Evolutionary conservation across 371 early-diverging fungal species (phyloP).

Genomic region (Mucor lusitanicus): DNA sequence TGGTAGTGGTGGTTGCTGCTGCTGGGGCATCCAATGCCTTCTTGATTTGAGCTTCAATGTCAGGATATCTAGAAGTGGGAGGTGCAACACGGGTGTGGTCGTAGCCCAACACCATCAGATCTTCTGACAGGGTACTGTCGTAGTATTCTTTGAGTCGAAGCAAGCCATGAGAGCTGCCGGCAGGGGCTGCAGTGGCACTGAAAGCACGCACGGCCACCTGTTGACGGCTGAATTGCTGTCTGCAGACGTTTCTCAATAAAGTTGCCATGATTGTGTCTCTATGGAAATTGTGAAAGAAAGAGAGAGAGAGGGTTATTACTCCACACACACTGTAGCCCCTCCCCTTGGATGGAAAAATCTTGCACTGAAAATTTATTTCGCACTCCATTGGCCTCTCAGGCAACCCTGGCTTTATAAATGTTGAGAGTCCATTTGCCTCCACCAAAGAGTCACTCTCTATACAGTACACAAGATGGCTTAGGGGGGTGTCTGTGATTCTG

Average conservation of each 20-base stretch:
- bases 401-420: not conserved
- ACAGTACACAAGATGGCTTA: not conserved
- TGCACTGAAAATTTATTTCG: slow-evolving; percentile 1
- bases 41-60: slow-evolving; percentile 41
- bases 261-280: slow-evolving; percentile 8
- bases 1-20: not conserved
- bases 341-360: not conserved
- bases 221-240: slow-evolving; percentile 7
- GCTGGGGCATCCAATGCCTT: slow-evolving; percentile 26
- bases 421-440: not conserved
- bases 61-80: slow-evolving; percentile 37
- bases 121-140: slow-evolving; percentile 79
- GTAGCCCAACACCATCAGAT: slow-evolving; percentile 83
- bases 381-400: not conserved
- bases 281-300: not conserved
- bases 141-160: slow-evolving; percentile 83
- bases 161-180: slow-evolving; percentile 52
- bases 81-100: slow-evolving; percentile 66
- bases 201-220: slow-evolving; percentile 24
- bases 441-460: not conserved
- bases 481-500: not conserved
- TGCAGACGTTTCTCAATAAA: slow-evolving; percentile 20
- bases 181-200: slow-evolving; percentile 24
- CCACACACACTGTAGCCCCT: not conserved
- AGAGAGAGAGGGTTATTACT: not conserved